These are phyloP conservation scores for Salix udensis DNA, from an alignment of 345 rosid genomes.

Conservation along the genomic window DNA sequence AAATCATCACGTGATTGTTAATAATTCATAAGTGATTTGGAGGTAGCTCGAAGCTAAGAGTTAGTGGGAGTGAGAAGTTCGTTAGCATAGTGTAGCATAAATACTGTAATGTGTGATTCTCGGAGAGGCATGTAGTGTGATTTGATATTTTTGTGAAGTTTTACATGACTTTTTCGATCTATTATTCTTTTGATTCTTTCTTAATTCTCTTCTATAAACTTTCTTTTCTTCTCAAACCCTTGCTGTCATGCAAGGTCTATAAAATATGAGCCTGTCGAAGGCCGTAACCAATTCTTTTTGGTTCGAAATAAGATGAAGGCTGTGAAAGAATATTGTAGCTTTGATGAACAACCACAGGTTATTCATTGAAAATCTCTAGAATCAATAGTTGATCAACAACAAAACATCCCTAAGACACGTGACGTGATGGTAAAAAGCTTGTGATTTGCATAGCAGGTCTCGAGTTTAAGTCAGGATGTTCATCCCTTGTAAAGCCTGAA, in stretches of 20 bases:
- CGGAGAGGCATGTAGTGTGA: not conserved
- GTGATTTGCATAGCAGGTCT: rapidly evolving
- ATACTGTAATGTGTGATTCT: not conserved
- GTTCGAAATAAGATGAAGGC: too few relatives aligned
- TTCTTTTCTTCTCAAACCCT: not conserved
- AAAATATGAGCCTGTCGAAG: too few relatives aligned
- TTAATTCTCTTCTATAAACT: not conserved
- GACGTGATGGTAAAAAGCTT: rapidly evolving
- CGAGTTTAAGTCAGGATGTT: rapidly evolving
- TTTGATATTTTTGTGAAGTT: not conserved
- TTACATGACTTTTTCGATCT: not conserved
- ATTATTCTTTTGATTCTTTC: not conserved
- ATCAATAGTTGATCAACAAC: too few relatives aligned
- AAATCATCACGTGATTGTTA: too few relatives aligned
- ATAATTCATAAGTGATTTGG: too few relatives aligned
- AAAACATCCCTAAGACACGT: too few relatives aligned
- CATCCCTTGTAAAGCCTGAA: rapidly evolving
- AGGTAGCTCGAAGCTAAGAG: too few relatives aligned
- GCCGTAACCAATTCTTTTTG: too few relatives aligned
- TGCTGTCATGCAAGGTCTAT: not conserved
- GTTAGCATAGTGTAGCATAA: not conserved
- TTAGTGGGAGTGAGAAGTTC: too few relatives aligned
- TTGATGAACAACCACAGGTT: too few relatives aligned
- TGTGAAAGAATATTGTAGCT: too few relatives aligned
- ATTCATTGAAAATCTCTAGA: too few relatives aligned